These are phyloP conservation scores for Annulohypoxylon moriforme DNA, from an alignment of 495 filamentous ascomycete genomes.

Conservation along the genomic window DNA sequence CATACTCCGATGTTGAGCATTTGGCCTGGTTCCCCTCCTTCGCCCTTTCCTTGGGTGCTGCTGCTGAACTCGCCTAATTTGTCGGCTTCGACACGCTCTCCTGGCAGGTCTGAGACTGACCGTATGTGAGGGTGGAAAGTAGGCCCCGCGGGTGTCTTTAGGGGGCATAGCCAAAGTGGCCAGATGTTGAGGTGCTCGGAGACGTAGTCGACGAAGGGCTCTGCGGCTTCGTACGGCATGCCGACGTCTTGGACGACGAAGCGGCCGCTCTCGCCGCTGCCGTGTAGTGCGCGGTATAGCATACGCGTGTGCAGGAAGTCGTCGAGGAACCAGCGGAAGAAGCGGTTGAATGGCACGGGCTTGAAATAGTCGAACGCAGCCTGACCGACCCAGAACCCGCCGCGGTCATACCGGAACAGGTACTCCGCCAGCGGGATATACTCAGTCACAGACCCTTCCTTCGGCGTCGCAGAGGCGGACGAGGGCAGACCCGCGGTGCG, in stretches of 20 bases:
- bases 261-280: constrained; percentile 61
- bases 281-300: constrained; percentile 71
- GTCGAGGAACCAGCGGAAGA: constrained; percentile 69
- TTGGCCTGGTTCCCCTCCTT: constrained; percentile 33
- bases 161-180: constrained; percentile 70
- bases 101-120: not conserved
- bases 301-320: constrained; percentile 73
- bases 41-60: constrained; percentile 29
- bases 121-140: constrained; percentile 59
- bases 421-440: constrained; percentile 65
- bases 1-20: constrained; percentile 69
- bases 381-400: constrained; percentile 68
- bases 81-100: not conserved
- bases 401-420: constrained; percentile 69
- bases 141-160: constrained; percentile 56
- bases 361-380: constrained; percentile 67
- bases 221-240: constrained; percentile 62
- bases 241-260: constrained; percentile 70
- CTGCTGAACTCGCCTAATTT: not conserved
- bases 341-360: constrained; percentile 64
- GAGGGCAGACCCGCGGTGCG: constrained; percentile 41
- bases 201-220: constrained; percentile 65
- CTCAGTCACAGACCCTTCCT: constrained; percentile 48
- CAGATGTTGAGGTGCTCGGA: constrained; percentile 61
- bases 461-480: constrained; percentile 15